phyloP scores from a whole-genome alignment of 345 rosid genomes.

The Hypericum androsaemum region DNA sequence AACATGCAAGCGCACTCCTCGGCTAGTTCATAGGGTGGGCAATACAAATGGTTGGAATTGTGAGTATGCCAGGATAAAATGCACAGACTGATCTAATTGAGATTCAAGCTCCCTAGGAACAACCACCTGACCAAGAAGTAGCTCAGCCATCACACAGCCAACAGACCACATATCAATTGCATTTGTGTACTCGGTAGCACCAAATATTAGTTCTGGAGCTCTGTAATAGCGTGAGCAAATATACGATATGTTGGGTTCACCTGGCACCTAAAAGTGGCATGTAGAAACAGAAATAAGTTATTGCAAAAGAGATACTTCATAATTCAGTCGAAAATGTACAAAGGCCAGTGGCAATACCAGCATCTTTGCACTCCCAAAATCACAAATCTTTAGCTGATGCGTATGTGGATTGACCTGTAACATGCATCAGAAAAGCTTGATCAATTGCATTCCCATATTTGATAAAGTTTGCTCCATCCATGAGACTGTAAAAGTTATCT shows the following conservation, averaged over 20 bases:
- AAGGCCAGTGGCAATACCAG: conserved; percentile 45
- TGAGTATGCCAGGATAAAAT: too few relatives aligned
- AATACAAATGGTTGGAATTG: too few relatives aligned
- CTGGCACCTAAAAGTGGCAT: conserved; percentile 53
- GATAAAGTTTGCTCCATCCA: too few relatives aligned
- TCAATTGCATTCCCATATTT: too few relatives aligned
- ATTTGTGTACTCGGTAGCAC: conserved; percentile 88
- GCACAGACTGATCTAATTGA: too few relatives aligned
- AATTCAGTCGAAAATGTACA: not conserved
- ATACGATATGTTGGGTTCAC: conserved; percentile 95
- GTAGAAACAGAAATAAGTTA: conserved; percentile 8
- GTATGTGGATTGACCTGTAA: conserved; percentile 81
- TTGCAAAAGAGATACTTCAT: not conserved
- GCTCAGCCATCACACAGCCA: conserved; percentile 96
- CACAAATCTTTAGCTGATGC: conserved; percentile 87
- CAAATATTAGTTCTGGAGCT: conserved; percentile 98
- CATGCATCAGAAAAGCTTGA: conserved; percentile 12
- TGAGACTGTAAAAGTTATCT: not conserved
- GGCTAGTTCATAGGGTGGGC: too few relatives aligned
- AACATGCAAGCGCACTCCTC: too few relatives aligned
- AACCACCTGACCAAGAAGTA: conserved; percentile 80
- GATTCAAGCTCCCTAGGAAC: not conserved
- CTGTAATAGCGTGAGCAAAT: conserved; percentile 97
- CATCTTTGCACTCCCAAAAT: conserved; percentile 98
- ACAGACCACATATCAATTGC: conserved; percentile 98